phyloP scores from a whole-genome alignment of 1,139 yeast genomes.

The Scheffersomyces segobiensis region DNA sequence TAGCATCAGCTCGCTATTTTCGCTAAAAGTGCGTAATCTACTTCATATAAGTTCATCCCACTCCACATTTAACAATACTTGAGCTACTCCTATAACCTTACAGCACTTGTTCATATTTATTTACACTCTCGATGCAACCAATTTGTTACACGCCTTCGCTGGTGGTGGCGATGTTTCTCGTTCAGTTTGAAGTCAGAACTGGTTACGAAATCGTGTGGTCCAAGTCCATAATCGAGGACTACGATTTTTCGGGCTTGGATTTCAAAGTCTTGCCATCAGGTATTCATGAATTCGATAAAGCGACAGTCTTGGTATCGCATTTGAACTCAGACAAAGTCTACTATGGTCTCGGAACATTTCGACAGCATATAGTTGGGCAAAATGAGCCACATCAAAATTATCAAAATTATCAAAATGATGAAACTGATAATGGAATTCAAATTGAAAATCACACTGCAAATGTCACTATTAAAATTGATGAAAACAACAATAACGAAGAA shows the following conservation, averaged over 20 bases:
- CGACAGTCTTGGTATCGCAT: slow-evolving; percentile 42
- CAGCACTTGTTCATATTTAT: neutral
- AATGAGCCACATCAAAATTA: slow-evolving; percentile 1
- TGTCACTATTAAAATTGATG: neutral
- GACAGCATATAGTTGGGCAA: slow-evolving; percentile 24
- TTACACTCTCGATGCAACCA: neutral
- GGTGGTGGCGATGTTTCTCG: slow-evolving; percentile 54
- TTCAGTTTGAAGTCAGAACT: slow-evolving; percentile 60
- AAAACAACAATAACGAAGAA: neutral
- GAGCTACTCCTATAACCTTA: neutral
- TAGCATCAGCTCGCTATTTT: neutral
- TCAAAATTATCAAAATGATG: slow-evolving; percentile 1
- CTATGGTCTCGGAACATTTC: slow-evolving; percentile 41
- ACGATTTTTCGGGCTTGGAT: slow-evolving; percentile 51
- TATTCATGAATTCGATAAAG: slow-evolving; percentile 61
- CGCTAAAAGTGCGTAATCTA: neutral
- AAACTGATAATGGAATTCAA: slow-evolving; percentile 2
- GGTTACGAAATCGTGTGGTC: slow-evolving; percentile 68
- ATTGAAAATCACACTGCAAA: neutral
- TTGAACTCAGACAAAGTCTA: slow-evolving; percentile 24
- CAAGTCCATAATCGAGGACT: slow-evolving; percentile 21
- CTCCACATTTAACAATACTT: neutral
- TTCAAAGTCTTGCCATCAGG: slow-evolving; percentile 83
- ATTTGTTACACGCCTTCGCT: slow-evolving; percentile 20
- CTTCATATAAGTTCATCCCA: neutral